Evolutionary conservation across 305 asterid genomes (phyloP).

Genomic region (Fraxinus ornus): DNA sequence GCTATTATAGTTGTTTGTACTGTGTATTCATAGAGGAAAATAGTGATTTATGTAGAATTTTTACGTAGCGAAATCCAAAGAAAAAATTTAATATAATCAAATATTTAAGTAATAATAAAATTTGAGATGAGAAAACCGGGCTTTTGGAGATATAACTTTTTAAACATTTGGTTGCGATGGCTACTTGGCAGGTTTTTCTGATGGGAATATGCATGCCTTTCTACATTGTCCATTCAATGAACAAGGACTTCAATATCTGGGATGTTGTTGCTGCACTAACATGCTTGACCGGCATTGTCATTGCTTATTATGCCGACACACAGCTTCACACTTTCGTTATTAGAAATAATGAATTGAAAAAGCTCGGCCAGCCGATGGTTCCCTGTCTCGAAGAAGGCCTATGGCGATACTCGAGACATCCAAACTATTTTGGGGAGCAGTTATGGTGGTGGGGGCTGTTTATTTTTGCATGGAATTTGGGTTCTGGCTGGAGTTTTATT

Average conservation of each 20-base stretch:
- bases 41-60: background rate
- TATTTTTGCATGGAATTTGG: conserved; percentile 74
- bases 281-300: conserved; percentile 58
- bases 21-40: background rate
- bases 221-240: conserved; percentile 57
- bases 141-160: background rate
- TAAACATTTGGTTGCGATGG: background rate
- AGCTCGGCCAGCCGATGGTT: conserved; percentile 46
- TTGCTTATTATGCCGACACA: conserved; percentile 75
- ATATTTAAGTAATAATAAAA: background rate
- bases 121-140: background rate
- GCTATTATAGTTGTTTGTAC: background rate
- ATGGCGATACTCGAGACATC: conserved; percentile 82
- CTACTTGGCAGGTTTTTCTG: conserved; percentile 51
- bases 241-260: conserved; percentile 46
- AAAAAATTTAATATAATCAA: background rate
- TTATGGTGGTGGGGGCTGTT: conserved; percentile 97
- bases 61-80: background rate
- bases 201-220: conserved; percentile 80
- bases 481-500: conserved; percentile 46
- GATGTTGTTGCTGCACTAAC: conserved; percentile 52
- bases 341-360: conserved; percentile 45
- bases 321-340: conserved; percentile 66
- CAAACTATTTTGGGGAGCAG: conserved; percentile 94
- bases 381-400: conserved; percentile 72